Percentiles rank a stretch among this genome's conserved stretches.
Evolutionary conservation across 1,284 basidiomycete species (phyloP).

Genomic region (Meripilus lineatus): DNA sequence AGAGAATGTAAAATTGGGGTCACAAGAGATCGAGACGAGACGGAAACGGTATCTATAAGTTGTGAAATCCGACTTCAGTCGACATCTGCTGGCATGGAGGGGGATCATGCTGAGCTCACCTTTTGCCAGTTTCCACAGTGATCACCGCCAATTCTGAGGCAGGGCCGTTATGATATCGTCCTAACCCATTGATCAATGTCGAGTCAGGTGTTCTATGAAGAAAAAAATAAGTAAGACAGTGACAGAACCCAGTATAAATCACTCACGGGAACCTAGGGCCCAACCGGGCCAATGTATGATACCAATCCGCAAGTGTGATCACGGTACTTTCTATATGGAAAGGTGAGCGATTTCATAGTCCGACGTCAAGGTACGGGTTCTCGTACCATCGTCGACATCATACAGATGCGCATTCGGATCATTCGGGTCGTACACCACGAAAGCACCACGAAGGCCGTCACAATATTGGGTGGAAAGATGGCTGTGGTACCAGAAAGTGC

Average conservation of each 20-base stretch:
- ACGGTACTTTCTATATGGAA: constrained; percentile 15
- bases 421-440: constrained; percentile 33
- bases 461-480: constrained; percentile 19
- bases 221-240: background rate
- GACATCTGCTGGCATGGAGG: no score
- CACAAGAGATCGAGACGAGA: constrained; percentile 39
- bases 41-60: constrained; percentile 28
- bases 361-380: background rate
- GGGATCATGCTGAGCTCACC: constrained; percentile 15
- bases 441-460: constrained; percentile 23
- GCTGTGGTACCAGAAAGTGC: constrained; percentile 20
- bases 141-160: constrained; percentile 26
- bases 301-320: constrained; percentile 21
- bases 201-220: constrained; percentile 12
- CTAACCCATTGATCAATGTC: constrained; percentile 49
- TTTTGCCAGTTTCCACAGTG: constrained; percentile 27
- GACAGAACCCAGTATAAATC: background rate
- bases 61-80: no score
- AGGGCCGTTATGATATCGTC: constrained; percentile 24
- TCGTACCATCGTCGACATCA: constrained; percentile 33
- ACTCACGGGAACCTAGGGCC: background rate
- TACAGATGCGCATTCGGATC: constrained; percentile 32
- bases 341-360: background rate
- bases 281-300: constrained; percentile 11
- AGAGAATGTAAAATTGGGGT: constrained; percentile 25